Evolutionary conservation across 2,329 filamentous ascomycete species (phyloP), one percentile per base, ranked within the genome.

Genomic region (Talaromyces sp.): DNA sequence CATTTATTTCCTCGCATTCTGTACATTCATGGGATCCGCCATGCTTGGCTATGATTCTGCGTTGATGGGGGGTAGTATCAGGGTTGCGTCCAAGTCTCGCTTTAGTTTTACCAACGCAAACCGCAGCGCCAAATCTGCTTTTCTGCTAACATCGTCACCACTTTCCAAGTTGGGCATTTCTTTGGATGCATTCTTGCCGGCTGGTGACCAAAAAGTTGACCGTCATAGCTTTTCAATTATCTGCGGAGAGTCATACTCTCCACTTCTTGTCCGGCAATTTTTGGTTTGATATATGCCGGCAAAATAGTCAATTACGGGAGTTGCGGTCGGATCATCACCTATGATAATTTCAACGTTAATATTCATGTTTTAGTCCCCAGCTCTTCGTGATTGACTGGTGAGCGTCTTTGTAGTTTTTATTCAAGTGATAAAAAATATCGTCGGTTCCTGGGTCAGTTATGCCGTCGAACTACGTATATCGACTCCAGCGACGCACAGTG

Each of bases 81-180:
- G 47, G 9, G 58, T 62, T 16, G 57, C 63, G 3, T 57, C 63
- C 45, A 31, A 57, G 16, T 39, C n/a, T 7, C 41, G 45, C 13
- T 65, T 65, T 27, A 14, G 41, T 14, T 47, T 57, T 16, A 35
- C 37, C 6, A 14, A 48, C 27, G 19, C 35, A 11, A 58, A 41
- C 19, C 27, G 37, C 14, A 33, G 33, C n/a, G 45, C 52, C 24
- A 50, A 41, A 27, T 52, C 31, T 48, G 19, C 45, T 8, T 50
- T n/a, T 66, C 63, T 7, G 66, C 66, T 22, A 66, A 67, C 14
- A 78, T 91, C 65, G 89, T 90, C 33, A 89, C 87, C n/a, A 88
- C 86, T 0, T 82, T 91, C 10, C 88, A 91, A 76, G 88, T 84
- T 48, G 88, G 88, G 60, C 89, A 87, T 67, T 90, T 90, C 74